A percentile compares a stretch with the other conserved stretches of the same genome.
These are phyloP conservation scores for Coemansia linderi DNA, from an alignment of 371 early-diverging fungal species.

Conservation along the genomic window DNA sequence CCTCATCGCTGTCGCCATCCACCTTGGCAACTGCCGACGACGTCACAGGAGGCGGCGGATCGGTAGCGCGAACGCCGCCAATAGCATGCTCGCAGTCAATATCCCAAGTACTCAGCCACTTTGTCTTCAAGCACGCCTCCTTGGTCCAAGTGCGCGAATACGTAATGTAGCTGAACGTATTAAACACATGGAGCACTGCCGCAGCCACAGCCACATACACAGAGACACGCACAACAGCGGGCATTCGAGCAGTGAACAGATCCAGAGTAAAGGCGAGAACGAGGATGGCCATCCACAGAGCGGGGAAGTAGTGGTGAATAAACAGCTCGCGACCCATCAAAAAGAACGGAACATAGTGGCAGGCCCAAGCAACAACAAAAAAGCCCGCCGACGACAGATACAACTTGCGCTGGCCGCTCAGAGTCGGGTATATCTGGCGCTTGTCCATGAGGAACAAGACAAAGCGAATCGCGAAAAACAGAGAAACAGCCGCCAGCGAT, in stretches of 20 bases:
- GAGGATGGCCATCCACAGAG: conserved; percentile 83
- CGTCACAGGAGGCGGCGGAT: not conserved
- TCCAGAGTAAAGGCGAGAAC: conserved; percentile 73
- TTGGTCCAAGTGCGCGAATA: conserved; percentile 83
- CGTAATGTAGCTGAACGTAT: conserved; percentile 71
- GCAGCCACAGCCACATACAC: conserved; percentile 59
- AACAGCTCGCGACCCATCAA: conserved; percentile 92
- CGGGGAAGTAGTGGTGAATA: conserved; percentile 96
- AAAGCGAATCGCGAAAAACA: conserved; percentile 61
- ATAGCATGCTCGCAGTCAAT: conserved; percentile 63
- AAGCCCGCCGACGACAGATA: conserved; percentile 74
- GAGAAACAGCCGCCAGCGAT: conserved; percentile 63
- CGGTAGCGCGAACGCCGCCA: conserved; percentile 33
- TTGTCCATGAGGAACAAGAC: conserved; percentile 65
- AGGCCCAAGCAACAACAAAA: conserved; percentile 77
- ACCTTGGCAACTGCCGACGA: not conserved
- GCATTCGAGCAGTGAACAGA: conserved; percentile 64
- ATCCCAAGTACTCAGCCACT: conserved; percentile 87
- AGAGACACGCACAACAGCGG: conserved; percentile 46
- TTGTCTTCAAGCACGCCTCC: conserved; percentile 64
- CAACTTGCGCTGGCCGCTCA: conserved; percentile 49
- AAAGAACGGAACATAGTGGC: conserved; percentile 95
- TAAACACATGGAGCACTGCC: conserved; percentile 58
- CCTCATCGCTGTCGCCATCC: not conserved
- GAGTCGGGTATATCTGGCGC: conserved; percentile 68